Conservation (phyloP, 768 basidiomycete genomes). For the Tricholoma sp. region DNA sequence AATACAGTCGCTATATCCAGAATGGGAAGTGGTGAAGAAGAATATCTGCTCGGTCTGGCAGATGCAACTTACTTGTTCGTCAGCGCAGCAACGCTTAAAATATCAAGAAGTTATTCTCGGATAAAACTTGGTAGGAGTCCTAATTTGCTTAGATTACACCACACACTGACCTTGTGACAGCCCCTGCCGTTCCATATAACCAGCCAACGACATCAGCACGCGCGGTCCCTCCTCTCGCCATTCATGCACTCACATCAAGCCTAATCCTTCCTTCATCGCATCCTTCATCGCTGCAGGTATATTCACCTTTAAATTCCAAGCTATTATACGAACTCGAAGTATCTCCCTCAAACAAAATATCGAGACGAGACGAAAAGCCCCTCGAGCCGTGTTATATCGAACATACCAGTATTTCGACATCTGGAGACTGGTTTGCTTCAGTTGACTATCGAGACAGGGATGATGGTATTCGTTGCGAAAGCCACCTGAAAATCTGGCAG, state of each 20-base stretch:
- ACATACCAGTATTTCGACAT: conserved; percentile 54
- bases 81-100: conserved; percentile 62
- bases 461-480: conserved; percentile 58
- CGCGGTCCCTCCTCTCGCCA: conserved; percentile 59
- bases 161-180: conserved; percentile 14
- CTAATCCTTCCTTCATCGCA: conserved; percentile 91
- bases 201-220: conserved; percentile 34
- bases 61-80: conserved; percentile 83
- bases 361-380: conserved; percentile 71
- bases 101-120: conserved; percentile 68
- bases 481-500: conserved; percentile 87
- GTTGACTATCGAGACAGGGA: conserved; percentile 72
- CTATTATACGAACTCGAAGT: conserved; percentile 87
- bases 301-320: conserved; percentile 66
- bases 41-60: conserved; percentile 77
- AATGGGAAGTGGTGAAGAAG: conserved; percentile 58
- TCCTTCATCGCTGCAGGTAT: conserved; percentile 91
- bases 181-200: conserved; percentile 23
- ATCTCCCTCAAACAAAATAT: conserved; percentile 88
- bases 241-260: conserved; percentile 69
- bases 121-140: conserved; percentile 65
- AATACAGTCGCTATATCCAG: conserved; percentile 59
- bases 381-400: conserved; percentile 77
- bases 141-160: neutral
- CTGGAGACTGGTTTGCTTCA: conserved; percentile 91